Evolutionary conservation across 202 grass and related monocot genomes (phyloP).

Genomic region (Dendrocalamus latiflorus): DNA sequence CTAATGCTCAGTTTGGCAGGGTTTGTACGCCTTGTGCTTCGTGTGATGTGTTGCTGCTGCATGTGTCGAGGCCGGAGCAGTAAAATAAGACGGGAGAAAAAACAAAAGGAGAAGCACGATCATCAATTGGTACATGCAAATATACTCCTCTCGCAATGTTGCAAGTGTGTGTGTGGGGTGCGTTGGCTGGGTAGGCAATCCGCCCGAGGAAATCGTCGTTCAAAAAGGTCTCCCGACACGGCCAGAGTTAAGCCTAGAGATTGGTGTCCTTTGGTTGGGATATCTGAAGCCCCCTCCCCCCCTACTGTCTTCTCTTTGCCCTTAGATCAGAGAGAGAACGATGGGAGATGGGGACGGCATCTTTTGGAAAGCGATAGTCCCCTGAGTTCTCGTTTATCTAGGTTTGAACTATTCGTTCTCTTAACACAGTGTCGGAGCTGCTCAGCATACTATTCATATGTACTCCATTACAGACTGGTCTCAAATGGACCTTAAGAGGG

Average conservation of each 20-base stretch:
- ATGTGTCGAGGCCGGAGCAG: neutral
- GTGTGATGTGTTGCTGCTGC: neutral
- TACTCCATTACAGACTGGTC: too few relatives aligned
- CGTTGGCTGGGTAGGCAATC: slow-evolving; percentile 33
- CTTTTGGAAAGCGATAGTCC: slow-evolving; percentile 60
- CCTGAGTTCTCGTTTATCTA: slow-evolving; percentile 28
- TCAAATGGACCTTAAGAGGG: too few relatives aligned
- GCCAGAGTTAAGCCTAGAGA: slow-evolving; percentile 81
- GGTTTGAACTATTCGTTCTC: slow-evolving; percentile 37
- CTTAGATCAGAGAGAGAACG: slow-evolving; percentile 20
- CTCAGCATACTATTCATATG: too few relatives aligned
- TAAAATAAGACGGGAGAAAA: slow-evolving; percentile 42
- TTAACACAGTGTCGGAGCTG: neutral
- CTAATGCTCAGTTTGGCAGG: slow-evolving; percentile 17
- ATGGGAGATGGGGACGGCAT: slow-evolving; percentile 18
- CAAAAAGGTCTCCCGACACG: slow-evolving; percentile 78
- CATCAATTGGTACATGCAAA: neutral
- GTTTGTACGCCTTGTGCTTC: slow-evolving; percentile 37
- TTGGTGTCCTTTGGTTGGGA: slow-evolving; percentile 60
- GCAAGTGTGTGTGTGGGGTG: neutral
- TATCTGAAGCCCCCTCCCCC: neutral
- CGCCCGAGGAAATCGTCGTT: slow-evolving; percentile 61
- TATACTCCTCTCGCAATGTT: neutral
- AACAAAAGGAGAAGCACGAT: slow-evolving; percentile 40
- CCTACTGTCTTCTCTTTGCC: slow-evolving; percentile 10